These are phyloP conservation scores for Phytophthora hibernalis DNA, from an alignment of 352 stramenopile genomes.

Conservation along the genomic window DNA sequence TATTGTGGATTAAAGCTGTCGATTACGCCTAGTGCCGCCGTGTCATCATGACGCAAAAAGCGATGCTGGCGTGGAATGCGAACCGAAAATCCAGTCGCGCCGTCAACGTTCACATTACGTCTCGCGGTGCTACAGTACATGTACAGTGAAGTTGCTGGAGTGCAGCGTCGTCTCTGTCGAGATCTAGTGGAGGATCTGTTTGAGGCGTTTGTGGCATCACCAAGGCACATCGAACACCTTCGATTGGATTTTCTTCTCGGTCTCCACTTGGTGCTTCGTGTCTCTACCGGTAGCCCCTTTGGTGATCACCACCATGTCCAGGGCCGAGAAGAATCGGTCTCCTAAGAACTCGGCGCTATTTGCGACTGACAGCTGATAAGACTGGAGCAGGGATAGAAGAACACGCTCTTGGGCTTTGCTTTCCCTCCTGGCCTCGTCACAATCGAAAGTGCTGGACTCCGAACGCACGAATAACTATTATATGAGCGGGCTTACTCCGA, in stretches of 20 bases:
- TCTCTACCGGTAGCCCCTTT: background rate
- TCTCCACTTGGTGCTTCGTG: conserved; percentile 17
- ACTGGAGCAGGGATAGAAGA: conserved; percentile 1
- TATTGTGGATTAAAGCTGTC: background rate
- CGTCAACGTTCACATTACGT: background rate
- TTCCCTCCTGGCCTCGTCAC: conserved; percentile 4
- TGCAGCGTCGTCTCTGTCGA: conserved; percentile 2
- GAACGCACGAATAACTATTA: conserved; percentile 6
- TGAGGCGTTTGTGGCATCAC: background rate
- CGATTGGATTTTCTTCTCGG: conserved; percentile 33
- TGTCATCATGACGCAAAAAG: background rate
- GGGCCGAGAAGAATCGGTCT: background rate
- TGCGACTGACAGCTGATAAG: conserved; percentile 17
- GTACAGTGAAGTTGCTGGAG: no score
- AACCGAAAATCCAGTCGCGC: conserved; percentile 16
- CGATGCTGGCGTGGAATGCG: background rate
- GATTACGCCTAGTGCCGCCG: conserved; percentile 1
- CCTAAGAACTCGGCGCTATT: conserved; percentile 10
- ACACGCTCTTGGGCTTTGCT: background rate
- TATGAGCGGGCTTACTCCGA: conserved; percentile 32
- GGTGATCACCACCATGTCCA: background rate
- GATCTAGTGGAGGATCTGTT: conserved; percentile 7
- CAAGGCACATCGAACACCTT: background rate
- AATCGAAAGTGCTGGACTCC: conserved; percentile 22
- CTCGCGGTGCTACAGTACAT: background rate